Base-by-base conservation (phyloP, 2,329 filamentous ascomycete genomes). In the Ophidiomyces ophidiicola region DNA sequence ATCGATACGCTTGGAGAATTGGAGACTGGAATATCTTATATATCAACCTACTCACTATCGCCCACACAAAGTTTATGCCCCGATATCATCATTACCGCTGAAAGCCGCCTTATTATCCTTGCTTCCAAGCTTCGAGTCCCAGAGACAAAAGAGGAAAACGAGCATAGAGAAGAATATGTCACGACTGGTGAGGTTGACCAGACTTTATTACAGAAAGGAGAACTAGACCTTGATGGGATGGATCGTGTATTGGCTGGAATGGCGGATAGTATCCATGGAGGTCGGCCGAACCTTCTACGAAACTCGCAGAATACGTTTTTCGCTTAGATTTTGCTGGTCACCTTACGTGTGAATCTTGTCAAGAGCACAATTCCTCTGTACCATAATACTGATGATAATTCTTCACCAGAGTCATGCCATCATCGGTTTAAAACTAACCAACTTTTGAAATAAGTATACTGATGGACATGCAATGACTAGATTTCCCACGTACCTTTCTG, bases 171-270 rank as follows among this genome's bases (percentile, higher is more conserved):
- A 15, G 32, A 46, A 25, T 15, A 29, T 21, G 21, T 38, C 33
- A 44, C 12, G 44, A 25, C 48, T 44, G 20, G 48, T 47, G 31
- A 48, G 45, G 20, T 47, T 6, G 64, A 68, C 33, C 62, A 67
- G 44, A 44, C 57, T 20, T 59, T 60, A 48, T 55, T 68, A 8
- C 58, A 49, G 31, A 53, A 53, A 32, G 64, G 64, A 30, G 61
- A 66, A 38, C 55, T 69, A 11, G 64, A 66, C 42, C 55, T 69
- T 11, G 58, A 66, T 29, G 65, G 63, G 32, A 67, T 69, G 63
- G 63, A 64, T 41, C 57, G 64, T 14, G 50, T 68, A 3, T 48
- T 69, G 25, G 62, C 56, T 19, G 57, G 58, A 28, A 68, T 68
- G 63, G 53, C 55, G 2, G 50, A 45, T 21, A 51, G 48, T 7